A percentile compares a stretch with the other conserved stretches of the same genome.
phyloP scores from a whole-genome alignment of 139 green algal species.

The Zygnema circumcarinatum region DNA sequence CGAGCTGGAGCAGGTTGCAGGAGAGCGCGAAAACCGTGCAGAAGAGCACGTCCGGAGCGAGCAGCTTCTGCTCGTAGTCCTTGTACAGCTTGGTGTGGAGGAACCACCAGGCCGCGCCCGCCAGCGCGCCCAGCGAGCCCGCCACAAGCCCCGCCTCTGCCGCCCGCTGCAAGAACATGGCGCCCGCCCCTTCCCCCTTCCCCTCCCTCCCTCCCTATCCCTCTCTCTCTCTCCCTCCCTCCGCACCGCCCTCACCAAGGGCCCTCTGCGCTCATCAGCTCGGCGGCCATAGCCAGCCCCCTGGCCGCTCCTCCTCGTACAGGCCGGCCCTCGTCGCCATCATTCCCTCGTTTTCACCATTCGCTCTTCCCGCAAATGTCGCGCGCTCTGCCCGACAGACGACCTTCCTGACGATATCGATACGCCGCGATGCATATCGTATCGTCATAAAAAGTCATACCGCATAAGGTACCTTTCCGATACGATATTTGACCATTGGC shows the following conservation, averaged over 20 bases:
- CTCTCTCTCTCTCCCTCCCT: neutral
- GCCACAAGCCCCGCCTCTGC: neutral
- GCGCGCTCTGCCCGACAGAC: too few relatives aligned
- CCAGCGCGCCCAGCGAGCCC: slow-evolving; percentile 64
- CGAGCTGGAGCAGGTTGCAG: slow-evolving; percentile 85
- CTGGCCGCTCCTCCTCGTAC: neutral
- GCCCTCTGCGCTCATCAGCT: too few relatives aligned
- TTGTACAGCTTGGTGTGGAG: slow-evolving; percentile 66
- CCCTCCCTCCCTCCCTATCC: neutral
- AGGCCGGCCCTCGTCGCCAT: neutral
- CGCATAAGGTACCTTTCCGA: neutral
- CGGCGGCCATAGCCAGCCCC: too few relatives aligned
- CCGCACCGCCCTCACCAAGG: neutral
- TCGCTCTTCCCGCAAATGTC: neutral
- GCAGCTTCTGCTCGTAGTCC: slow-evolving; percentile 62
- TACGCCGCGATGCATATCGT: too few relatives aligned
- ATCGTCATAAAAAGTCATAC: too few relatives aligned
- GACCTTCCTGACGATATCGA: too few relatives aligned
- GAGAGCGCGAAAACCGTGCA: slow-evolving; percentile 86
- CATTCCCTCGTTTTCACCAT: neutral
- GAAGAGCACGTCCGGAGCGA: slow-evolving; percentile 76
- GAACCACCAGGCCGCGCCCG: slow-evolving; percentile 71
- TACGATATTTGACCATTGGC: neutral
- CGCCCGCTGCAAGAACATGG: neutral
- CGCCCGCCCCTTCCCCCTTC: neutral